Evolutionary conservation across 352 stramenopile genomes (phyloP), one percentile per base, ranked within the genome.

Genomic region (Phytopythium mirpurense): DNA sequence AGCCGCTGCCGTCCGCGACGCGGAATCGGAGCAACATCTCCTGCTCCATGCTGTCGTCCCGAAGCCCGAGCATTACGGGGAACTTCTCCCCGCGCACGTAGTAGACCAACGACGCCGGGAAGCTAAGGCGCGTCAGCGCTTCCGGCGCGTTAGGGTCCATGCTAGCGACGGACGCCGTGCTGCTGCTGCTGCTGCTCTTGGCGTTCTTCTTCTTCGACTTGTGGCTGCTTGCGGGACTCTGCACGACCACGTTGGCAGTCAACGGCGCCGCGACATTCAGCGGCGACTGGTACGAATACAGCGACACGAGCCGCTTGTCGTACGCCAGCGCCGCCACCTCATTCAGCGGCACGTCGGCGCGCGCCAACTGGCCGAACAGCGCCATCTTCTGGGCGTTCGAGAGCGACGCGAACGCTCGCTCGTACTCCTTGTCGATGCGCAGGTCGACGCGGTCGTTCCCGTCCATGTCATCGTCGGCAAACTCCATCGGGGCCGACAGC

Each of bases 41-140:
- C 9, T 59, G 42, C 11, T 71, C 58, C 3, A 82, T 48, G 9
- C 26, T 14, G 24, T 58, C 49, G n/a, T 51, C 52, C 16, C 54
- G 59, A 38, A 73, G 62, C 18, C 74, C 73, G 53, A 94, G 60
- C n/a, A 84, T 70, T 9, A 92, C 68, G n/a, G 81, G 81, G 54
- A 90, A 94, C 16, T 72, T 72, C 23, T 80, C 65, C 14, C 88
- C 83, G 21, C 69, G 72, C 56, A 94, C 76, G 56, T 91, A 94
- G 48, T 90, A 86, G 29, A 88, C 54, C 26, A 94, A 47, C 26
- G 81, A 88, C 6, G 87, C 62, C 0, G 81, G 80, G 36, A 90
- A 87, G 40, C 77, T 87, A 62, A 87, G 77, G 14, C 73, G 66
- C 5, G 67, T 61, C 10, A 87, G 36, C 1, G 66, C 43, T 11